Base-by-base conservation (phyloP, 345 rosid species). In the Linum lewisii region DNA sequence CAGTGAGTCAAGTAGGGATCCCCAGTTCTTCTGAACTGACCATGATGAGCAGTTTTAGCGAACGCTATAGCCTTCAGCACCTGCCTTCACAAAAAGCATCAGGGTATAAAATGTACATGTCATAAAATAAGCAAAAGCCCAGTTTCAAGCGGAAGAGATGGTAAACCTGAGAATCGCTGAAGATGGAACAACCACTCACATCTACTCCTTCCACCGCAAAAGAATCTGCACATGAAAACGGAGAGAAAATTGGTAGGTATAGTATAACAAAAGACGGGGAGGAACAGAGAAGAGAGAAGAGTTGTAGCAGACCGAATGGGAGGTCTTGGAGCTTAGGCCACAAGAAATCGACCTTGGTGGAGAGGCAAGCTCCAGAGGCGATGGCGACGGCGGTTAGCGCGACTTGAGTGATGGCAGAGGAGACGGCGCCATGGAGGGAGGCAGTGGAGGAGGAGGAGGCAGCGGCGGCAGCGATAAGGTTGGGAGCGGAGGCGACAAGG, bases 311-410 rank as follows among this genome's bases (percentile, higher is more conserved):
- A 42, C 47, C 47, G 14, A 42, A 42, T 21, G 85, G 84, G 38
- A 78, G 88, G 47, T 82, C 92, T 52, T 80, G 79, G 34, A 67
- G 54, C 68, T 82, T 82, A 29, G 92, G 92, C 92, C 86, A 85
- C 25, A 85, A 63, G 70, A 82, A 85, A 42, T 82, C 86, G 24
- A 82, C 84, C 72, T 79, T 82, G 19, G 88, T 82, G 72, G 92
- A 82, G 58, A 85, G 84, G 32, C 92, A 85, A 63, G 88, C 92
- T 4, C 92, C 92, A 26, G 91, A 85, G 59, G 85, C 91, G 53
- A 85, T 85, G 51, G 91, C 92, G 44, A 85, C 66, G 54, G 86
- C 84, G 25, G 82, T 79, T 69, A 85, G 75, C 34, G 86, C 88
- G 1, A 85, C 84, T 1, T 84, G 87, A 13, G 91, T 78, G 72